Percentiles rank a stretch among this genome's conserved stretches.
Evolutionary conservation across 2,329 filamentous ascomycete species (phyloP).

Genomic region (Ophiostoma ulmi): DNA sequence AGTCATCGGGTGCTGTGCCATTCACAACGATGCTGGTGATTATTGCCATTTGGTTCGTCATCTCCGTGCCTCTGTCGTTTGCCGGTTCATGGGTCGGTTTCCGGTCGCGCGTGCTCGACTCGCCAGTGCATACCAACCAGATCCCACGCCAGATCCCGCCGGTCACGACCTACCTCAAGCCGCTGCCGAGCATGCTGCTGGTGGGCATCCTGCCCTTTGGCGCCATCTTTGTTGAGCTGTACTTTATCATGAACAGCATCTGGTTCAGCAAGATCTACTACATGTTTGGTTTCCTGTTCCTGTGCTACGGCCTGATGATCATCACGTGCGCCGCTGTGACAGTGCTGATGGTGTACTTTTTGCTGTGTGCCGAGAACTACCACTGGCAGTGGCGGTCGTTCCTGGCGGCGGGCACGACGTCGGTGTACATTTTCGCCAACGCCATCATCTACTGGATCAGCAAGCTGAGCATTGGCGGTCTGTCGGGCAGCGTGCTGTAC

Average conservation of each 20-base stretch:
- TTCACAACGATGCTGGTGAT: constrained; percentile 96
- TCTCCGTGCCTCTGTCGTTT: constrained; percentile 86
- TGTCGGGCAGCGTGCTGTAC: constrained; percentile 86
- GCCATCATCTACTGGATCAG: constrained; percentile 87
- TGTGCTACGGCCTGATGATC: constrained; percentile 96
- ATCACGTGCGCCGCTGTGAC: constrained; percentile 90
- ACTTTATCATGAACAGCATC: constrained; percentile 98
- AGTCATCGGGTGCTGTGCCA: constrained; percentile 87
- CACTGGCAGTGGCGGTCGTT: constrained; percentile 99
- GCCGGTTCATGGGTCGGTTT: constrained; percentile 92
- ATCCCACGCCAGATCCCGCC: constrained; percentile 95
- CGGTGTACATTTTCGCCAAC: constrained; percentile 86
- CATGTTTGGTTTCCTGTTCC: constrained; percentile 99
- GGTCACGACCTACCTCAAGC: constrained; percentile 69
- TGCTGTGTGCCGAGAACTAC: constrained; percentile 95
- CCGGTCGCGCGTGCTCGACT: constrained; percentile 63
- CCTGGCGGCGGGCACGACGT: constrained; percentile 82
- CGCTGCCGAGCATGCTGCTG: constrained; percentile 82
- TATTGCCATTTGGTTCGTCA: constrained; percentile 91
- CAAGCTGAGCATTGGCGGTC: constrained; percentile 75
- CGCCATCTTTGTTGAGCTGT: constrained; percentile 95
- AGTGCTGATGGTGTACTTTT: constrained; percentile 89
- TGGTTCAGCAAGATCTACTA: constrained; percentile 99
- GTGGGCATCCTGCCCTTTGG: constrained; percentile 91
- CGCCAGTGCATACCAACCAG: constrained; percentile 92